Base-by-base conservation (phyloP, 495 filamentous ascomycete species). In the Tuber brumale region DNA sequence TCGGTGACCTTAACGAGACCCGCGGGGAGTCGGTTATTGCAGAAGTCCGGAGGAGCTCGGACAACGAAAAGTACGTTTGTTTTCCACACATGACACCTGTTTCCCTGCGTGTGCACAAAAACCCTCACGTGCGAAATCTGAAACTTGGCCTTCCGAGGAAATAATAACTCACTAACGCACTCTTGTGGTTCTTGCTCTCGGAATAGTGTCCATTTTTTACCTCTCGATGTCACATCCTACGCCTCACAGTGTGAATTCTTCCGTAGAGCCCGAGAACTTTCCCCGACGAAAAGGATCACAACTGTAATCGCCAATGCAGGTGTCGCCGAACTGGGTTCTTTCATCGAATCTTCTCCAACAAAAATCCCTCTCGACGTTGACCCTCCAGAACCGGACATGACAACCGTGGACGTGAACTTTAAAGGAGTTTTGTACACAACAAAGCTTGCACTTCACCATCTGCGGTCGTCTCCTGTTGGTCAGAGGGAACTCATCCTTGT, bases 261-360 rank as follows among this genome's bases (percentile, higher is more conserved):
- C 85, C 85, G 86, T 21, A 73, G 79, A 69, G 86, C 88, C n/a
- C 82, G 86, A n/a, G 71, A 83, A 51, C 82, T 84, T 31, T 90
- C 88, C 48, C 89, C 89, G 1, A 84, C 88, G 48, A 86, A 87
- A 14, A 80, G 84, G 2, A 85, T 93, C 75, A 88, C 92, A 81
- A 86, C 86, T 42, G 88, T 93, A 0, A 87, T 92, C 73, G 89
- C 90, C 70, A 92, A 90, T 80, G 91, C 92, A 7, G 92, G 91
- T 43, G 88, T 92, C 72, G 86, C 88, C 81, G 86, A 88, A 43
- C 76, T 83, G 16, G 84, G 84, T 42, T 70, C 75, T 35, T 84
- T 89, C 39, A 84, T 87, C 73, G 43, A 77, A 39, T 86, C 86
- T 0, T 70, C 71, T 9, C 77, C 80, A 18, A 74, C 86, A 43